Evolutionary conservation across 2,329 filamentous ascomycete genomes (phyloP).

Genomic region (Thelonectria blattea): DNA sequence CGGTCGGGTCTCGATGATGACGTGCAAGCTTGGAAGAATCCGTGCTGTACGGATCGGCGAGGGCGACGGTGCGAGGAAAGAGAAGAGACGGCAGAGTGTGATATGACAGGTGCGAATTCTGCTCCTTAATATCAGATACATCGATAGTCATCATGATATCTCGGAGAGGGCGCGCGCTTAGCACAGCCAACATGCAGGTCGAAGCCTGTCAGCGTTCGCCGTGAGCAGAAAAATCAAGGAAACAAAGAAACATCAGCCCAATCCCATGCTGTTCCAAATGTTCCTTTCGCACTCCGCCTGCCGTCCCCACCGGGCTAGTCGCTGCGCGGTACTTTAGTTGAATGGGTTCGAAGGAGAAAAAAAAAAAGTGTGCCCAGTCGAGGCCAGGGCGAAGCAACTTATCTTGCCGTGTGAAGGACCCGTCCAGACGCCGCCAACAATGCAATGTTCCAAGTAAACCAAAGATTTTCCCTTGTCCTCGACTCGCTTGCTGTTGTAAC

Average conservation of each 20-base stretch:
- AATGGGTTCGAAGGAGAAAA: conserved; percentile 2
- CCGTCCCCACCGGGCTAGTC: conserved; percentile 16
- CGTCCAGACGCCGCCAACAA: conserved; percentile 5
- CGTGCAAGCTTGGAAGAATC: too few relatives aligned
- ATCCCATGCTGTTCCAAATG: conserved; percentile 18
- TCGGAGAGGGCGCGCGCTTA: conserved; percentile 15
- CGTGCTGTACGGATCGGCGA: too few relatives aligned
- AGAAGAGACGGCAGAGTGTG: background rate
- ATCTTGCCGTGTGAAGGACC: conserved; percentile 6
- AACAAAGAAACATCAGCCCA: conserved; percentile 19
- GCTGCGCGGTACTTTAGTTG: background rate
- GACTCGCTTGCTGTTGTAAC: background rate
- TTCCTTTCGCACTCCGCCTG: conserved; percentile 12
- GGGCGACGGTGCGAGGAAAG: background rate
- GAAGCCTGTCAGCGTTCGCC: conserved; percentile 16
- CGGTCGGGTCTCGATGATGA: too few relatives aligned
- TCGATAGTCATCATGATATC: conserved; percentile 1
- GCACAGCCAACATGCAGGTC: conserved; percentile 5
- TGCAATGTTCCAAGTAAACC: background rate
- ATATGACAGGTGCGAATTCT: background rate
- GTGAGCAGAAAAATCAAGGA: conserved; percentile 12
- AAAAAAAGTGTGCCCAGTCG: too few relatives aligned
- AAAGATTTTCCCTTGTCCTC: conserved; percentile 7
- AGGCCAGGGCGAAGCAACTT: background rate
- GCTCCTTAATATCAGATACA: background rate